Conservation (phyloP, 2,329 filamentous ascomycete genomes). For the Stachybotrys chlorohalonatus region DNA sequence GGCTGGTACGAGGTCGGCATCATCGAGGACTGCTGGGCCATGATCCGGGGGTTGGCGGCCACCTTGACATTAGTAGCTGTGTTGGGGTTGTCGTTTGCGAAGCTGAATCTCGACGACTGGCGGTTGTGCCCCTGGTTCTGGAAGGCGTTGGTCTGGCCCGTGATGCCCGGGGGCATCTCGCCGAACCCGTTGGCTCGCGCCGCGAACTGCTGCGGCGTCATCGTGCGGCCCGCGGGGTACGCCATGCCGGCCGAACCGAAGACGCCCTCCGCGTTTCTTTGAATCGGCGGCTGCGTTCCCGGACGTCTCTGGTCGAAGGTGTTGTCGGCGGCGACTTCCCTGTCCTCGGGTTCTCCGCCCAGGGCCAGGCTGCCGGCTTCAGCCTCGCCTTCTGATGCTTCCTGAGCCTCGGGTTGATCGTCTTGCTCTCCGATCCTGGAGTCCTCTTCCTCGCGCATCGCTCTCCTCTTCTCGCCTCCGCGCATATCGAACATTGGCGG, state of each 20-base stretch:
- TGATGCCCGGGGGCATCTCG: constrained; percentile 50
- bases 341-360: constrained; percentile 86
- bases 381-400: constrained; percentile 59
- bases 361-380: constrained; percentile 82
- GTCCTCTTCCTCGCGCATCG: constrained; percentile 66
- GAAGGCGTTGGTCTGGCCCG: constrained; percentile 36
- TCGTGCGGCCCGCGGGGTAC: constrained; percentile 46
- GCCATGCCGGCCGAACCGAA: constrained; percentile 43
- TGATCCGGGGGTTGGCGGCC: constrained; percentile 67
- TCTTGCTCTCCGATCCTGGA: constrained; percentile 39
- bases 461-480: constrained; percentile 73
- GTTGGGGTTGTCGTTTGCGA: constrained; percentile 62
- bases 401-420: constrained; percentile 33
- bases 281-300: constrained; percentile 68
- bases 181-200: constrained; percentile 49
- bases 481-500: constrained; percentile 76
- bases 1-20: constrained; percentile 60
- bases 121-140: constrained; percentile 63
- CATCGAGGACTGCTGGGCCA: constrained; percentile 83
- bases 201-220: constrained; percentile 69
- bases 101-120: constrained; percentile 81
- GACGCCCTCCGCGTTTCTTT: constrained; percentile 48
- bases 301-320: constrained; percentile 51
- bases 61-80: constrained; percentile 56
- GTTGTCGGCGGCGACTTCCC: constrained; percentile 44